A percentile compares a stretch with the other conserved stretches of the same genome.
These are phyloP conservation scores for Phytopythium litorale DNA, from an alignment of 352 stramenopile species.

Conservation along the genomic window DNA sequence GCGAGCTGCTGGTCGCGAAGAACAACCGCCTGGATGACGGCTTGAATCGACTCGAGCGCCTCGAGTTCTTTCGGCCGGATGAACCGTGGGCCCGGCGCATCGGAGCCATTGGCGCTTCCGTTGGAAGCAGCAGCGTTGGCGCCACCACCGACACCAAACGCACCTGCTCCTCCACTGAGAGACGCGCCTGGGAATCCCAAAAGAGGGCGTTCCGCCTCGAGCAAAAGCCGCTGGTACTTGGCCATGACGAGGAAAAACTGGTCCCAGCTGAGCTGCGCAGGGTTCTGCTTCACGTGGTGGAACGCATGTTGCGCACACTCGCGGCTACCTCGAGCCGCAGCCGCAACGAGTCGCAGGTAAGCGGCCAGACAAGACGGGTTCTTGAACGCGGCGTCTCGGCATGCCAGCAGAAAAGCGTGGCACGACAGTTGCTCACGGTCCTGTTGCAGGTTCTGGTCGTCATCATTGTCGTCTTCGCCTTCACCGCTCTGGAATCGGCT, in stretches of 20 bases:
- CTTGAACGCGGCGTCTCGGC: constrained; percentile 69
- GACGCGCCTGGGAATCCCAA: constrained; percentile 1
- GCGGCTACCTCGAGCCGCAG: constrained; percentile 45
- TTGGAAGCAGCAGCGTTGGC: constrained; percentile 3
- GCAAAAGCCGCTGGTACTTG: constrained; percentile 80
- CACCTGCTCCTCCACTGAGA: not conserved
- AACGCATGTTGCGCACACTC: constrained; percentile 77
- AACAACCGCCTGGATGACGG: constrained; percentile 67
- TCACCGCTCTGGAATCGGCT: constrained; percentile 6
- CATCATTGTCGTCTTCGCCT: not conserved
- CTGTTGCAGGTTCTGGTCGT: constrained; percentile 11
- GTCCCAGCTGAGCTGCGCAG: constrained; percentile 72
- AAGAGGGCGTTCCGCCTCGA: constrained; percentile 50
- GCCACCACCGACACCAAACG: not conserved
- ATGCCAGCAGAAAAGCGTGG: constrained; percentile 60
- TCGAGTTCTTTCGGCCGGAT: constrained; percentile 83
- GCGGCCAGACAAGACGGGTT: constrained; percentile 69
- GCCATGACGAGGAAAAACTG: constrained; percentile 83
- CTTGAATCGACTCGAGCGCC: constrained; percentile 75
- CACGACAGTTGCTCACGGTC: constrained; percentile 26
- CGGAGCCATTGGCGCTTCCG: constrained; percentile 7
- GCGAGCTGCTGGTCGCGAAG: constrained; percentile 69
- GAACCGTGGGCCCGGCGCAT: constrained; percentile 47
- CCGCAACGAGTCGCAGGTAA: constrained; percentile 73
- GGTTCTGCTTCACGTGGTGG: constrained; percentile 86